Evolutionary conservation across 768 basidiomycete species (phyloP).

Genomic region (Auriscalpium microsporum): DNA sequence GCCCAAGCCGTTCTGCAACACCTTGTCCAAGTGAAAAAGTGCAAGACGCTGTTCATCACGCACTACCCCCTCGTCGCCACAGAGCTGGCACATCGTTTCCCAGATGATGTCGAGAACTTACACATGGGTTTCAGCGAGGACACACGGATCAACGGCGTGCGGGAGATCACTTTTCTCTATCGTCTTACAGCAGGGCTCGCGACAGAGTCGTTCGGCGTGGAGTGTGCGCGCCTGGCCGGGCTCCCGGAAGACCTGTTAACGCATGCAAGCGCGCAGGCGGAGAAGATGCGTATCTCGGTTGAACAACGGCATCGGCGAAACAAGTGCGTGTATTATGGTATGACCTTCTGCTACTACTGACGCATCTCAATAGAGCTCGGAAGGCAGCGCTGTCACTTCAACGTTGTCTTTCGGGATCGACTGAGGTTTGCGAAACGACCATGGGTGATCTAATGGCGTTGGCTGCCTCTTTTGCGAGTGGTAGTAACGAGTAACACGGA

Average conservation of each 20-base stretch:
- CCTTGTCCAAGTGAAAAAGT: constrained; percentile 46
- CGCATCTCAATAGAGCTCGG: too few species aligned
- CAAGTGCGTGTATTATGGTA: constrained; percentile 26
- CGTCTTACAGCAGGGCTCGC: constrained; percentile 64
- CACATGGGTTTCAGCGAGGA: constrained; percentile 84
- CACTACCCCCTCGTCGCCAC: constrained; percentile 86
- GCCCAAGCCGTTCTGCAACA: constrained; percentile 75
- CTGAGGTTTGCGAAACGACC: too few species aligned
- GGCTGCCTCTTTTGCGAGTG: too few species aligned
- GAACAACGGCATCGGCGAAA: constrained; percentile 41
- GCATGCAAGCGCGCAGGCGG: constrained; percentile 45
- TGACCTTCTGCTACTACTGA: background rate
- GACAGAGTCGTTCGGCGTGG: constrained; percentile 82
- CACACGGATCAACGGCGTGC: constrained; percentile 57
- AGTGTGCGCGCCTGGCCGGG: constrained; percentile 84
- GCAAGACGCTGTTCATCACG: constrained; percentile 87
- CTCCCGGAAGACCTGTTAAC: constrained; percentile 63
- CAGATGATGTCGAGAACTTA: constrained; percentile 57
- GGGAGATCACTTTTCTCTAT: constrained; percentile 86
- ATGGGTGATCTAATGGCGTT: too few species aligned
- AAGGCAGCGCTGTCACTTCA: too few species aligned
- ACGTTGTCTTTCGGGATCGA: too few species aligned
- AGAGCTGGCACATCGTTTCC: constrained; percentile 52
- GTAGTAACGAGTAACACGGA: too few species aligned
- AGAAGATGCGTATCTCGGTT: constrained; percentile 45